A percentile compares a stretch with the other conserved stretches of the same genome.
These are phyloP conservation scores for Xylariaceae sp. DNA, from an alignment of 2,329 filamentous ascomycete genomes.

Conservation along the genomic window DNA sequence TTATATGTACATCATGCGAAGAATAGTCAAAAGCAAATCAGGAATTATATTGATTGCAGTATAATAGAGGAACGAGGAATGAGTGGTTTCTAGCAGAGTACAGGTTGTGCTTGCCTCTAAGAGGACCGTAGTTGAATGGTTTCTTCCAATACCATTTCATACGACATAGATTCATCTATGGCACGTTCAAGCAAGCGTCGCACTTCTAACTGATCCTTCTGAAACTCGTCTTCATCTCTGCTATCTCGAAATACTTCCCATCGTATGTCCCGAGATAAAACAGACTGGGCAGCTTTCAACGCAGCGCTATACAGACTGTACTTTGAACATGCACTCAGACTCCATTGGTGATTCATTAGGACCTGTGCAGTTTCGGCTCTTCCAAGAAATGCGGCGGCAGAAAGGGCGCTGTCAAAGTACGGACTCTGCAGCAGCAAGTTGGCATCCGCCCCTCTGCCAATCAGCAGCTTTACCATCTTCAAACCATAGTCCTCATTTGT, in stretches of 20 bases:
- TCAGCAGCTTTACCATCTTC: not conserved
- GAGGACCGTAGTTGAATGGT: no score
- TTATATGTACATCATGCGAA: no score
- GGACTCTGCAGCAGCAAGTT: not conserved
- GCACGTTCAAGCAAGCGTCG: not conserved
- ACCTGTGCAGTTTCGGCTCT: not conserved
- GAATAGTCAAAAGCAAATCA: no score
- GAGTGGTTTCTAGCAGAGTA: not conserved
- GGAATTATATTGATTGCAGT: no score
- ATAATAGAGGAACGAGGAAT: no score
- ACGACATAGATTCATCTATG: not conserved
- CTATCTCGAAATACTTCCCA: not conserved
- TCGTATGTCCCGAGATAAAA: not conserved
- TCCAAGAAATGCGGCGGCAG: not conserved
- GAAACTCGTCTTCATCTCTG: not conserved
- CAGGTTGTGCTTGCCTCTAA: not conserved
- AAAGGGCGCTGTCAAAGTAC: not conserved
- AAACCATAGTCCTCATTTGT: no score
- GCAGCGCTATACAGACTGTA: not conserved
- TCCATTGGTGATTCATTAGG: not conserved
- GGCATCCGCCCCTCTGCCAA: not conserved
- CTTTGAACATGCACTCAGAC: not conserved
- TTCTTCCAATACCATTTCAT: not conserved
- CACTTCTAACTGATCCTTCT: not conserved
- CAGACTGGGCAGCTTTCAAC: not conserved